A percentile compares a stretch with the other conserved stretches of the same genome.
These are phyloP conservation scores for Colletotrichum sansevieriae DNA, from an alignment of 2,329 filamentous ascomycete species.

Conservation along the genomic window DNA sequence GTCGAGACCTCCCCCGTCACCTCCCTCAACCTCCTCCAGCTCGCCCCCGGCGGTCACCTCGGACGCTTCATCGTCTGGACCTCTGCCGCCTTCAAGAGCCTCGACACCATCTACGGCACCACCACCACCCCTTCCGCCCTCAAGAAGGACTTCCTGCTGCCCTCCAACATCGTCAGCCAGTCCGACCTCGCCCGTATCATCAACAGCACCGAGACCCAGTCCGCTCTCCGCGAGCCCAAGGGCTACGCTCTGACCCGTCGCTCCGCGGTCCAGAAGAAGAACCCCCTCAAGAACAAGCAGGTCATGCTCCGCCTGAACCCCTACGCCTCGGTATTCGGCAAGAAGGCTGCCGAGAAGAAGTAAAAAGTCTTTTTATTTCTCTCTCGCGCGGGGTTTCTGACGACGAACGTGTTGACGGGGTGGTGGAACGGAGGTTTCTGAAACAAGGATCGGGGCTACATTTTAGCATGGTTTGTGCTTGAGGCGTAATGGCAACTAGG, in stretches of 20 bases:
- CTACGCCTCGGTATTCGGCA: conserved; percentile 90
- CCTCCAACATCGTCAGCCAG: conserved; percentile 92
- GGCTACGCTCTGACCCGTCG: conserved; percentile 93
- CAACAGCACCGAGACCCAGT: conserved; percentile 99
- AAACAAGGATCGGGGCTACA: conserved; percentile 41
- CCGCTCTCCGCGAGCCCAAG: conserved; percentile 91
- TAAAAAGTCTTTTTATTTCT: background rate
- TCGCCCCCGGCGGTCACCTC: conserved; percentile 98
- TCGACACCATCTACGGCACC: conserved; percentile 96
- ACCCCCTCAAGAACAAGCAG: conserved; percentile 99
- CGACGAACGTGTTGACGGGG: conserved; percentile 22
- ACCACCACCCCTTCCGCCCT: conserved; percentile 89
- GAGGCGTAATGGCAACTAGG: conserved; percentile 44
- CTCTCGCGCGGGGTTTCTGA: conserved; percentile 28
- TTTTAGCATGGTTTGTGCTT: conserved; percentile 44
- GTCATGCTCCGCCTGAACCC: conserved; percentile 98
- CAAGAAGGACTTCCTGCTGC: conserved; percentile 99
- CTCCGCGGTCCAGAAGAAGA: conserved; percentile 97
- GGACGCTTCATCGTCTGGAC: conserved; percentile 99
- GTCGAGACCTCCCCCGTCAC: conserved; percentile 96
- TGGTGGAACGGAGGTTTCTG: conserved; percentile 37
- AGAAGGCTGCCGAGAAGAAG: conserved; percentile 72
- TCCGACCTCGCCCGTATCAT: conserved; percentile 97
- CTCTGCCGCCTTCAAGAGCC: conserved; percentile 94
- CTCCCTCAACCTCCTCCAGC: conserved; percentile 97